A percentile compares a stretch with the other conserved stretches of the same genome.
phyloP scores from a whole-genome alignment of 2,329 filamentous ascomycete species.

The Cladosporium sp. region DNA sequence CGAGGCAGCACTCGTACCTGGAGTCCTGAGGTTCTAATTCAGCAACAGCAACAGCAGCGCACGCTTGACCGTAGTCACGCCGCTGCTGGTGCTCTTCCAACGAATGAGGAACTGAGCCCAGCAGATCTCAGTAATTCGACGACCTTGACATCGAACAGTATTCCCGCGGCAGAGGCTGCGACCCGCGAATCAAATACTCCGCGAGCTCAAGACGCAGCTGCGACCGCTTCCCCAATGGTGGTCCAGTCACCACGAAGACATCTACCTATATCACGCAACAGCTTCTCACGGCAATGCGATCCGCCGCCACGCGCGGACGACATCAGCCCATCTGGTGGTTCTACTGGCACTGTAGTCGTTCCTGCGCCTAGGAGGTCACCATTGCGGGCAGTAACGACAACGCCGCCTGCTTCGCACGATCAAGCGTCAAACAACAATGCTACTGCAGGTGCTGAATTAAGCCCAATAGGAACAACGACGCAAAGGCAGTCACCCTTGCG shows the following conservation, averaged over 20 bases:
- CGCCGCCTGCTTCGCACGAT: not conserved
- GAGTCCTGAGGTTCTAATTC: conserved; percentile 38
- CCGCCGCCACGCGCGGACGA: conserved; percentile 27
- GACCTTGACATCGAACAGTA: conserved; percentile 14
- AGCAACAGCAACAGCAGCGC: conserved; percentile 9
- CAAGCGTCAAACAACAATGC: not conserved
- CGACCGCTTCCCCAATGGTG: conserved; percentile 17
- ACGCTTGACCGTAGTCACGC: not conserved
- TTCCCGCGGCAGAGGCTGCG: conserved; percentile 1
- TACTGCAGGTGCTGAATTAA: not conserved
- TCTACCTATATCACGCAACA: not conserved
- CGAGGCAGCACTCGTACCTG: conserved; percentile 50
- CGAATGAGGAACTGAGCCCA: not conserved
- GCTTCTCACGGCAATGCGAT: conserved; percentile 7
- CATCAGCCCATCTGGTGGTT: conserved; percentile 23
- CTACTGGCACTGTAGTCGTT: conserved; percentile 20
- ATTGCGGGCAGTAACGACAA: conserved; percentile 6
- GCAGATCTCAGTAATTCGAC: conserved; percentile 15
- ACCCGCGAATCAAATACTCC: conserved; percentile 2
- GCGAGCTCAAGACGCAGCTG: conserved; percentile 2
- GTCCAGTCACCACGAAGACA: conserved; percentile 7
- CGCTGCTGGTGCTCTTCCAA: not conserved
- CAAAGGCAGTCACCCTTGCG: not conserved
- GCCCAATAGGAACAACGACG: not conserved
- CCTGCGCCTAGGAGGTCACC: conserved; percentile 22